Evolutionary conservation across 2,329 filamentous ascomycete genomes (phyloP), one percentile per base, ranked within the genome.

Genomic region (Penicillium vulpinum): DNA sequence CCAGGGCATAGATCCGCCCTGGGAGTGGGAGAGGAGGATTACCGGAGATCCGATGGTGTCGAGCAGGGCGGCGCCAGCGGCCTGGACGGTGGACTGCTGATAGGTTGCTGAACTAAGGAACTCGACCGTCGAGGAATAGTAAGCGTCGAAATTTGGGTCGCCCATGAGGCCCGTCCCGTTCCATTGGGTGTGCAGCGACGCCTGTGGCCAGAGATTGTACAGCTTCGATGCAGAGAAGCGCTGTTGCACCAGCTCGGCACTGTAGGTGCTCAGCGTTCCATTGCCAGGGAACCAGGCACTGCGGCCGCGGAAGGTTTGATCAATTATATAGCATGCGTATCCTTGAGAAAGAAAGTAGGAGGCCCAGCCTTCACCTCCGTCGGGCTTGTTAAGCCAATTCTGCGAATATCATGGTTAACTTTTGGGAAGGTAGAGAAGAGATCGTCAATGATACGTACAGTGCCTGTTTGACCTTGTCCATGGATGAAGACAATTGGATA

Each of bases 111-210:
- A 60, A 28, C 40, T 39, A 35, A 60, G 44, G 44, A 60, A 60
- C 40, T 60, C 51, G 8, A 60, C 58, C 13, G 55, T 60, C 11
- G 76, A 75, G 6, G 76, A 72, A 62, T 76, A 80, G 63, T 83
- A 83, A 1, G 69, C 71, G 57, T 81, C 77, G 61, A 86, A 85
- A 18, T 72, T 66, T 0, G 74, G 62, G 59, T 85, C 81, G 2
- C 79, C 79, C 44, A 62, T 61, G 35, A 63, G 40, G 26, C 69
- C 65, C 11, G 61, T 64, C 0, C 69, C 69, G 4, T 67, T 65
- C 75, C 75, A 80, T 66, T 80, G 75, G 2, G 75, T 78, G 64
- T 80, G 78, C 4, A 76, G 60, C 8, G 67, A 62, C 13, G 78
- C 67, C 63, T 80, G 75, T 0, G 77, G 78, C 73, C 76, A 79